Conservation (phyloP, 192 early-diverging fungal species). For the Coemansia sp. region DNA sequence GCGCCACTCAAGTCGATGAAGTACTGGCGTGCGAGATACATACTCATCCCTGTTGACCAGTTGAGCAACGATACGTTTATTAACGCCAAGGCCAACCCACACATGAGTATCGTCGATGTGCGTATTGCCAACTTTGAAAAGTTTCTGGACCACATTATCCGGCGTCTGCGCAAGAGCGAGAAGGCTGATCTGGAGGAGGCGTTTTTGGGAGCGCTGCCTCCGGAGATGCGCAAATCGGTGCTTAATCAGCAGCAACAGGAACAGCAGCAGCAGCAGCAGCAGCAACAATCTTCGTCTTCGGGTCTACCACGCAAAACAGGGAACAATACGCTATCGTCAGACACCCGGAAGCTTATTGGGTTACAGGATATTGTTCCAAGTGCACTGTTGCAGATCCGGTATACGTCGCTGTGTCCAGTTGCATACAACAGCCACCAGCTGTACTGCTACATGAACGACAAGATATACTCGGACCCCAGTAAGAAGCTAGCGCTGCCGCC, state of each 20-base stretch:
- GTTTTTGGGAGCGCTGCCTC: conserved; percentile 32
- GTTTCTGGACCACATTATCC: conserved; percentile 72
- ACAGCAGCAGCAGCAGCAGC: conserved; percentile 5
- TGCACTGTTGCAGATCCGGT: conserved; percentile 47
- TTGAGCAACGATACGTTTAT: conserved; percentile 56
- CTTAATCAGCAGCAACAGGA: conserved; percentile 1
- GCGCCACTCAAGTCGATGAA: conserved; percentile 73
- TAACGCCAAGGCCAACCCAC: conserved; percentile 59
- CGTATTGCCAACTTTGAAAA: conserved; percentile 81
- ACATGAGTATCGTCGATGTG: conserved; percentile 85
- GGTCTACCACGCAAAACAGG: background rate
- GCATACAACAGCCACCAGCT: conserved; percentile 39
- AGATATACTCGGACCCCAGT: conserved; percentile 28
- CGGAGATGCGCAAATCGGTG: conserved; percentile 20
- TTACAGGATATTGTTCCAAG: conserved; percentile 38
- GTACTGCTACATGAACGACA: conserved; percentile 32
- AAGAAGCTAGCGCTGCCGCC: conserved; percentile 28
- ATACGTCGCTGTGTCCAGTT: conserved; percentile 42
- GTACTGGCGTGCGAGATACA: conserved; percentile 89
- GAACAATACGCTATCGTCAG: background rate
- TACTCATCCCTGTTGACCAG: conserved; percentile 81
- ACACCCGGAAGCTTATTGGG: conserved; percentile 15
- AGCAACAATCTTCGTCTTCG: background rate
- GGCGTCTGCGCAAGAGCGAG: conserved; percentile 32
- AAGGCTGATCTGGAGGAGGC: conserved; percentile 26